Evolutionary conservation across 768 basidiomycete species (phyloP).

Genomic region (Cytidiella melzeri): DNA sequence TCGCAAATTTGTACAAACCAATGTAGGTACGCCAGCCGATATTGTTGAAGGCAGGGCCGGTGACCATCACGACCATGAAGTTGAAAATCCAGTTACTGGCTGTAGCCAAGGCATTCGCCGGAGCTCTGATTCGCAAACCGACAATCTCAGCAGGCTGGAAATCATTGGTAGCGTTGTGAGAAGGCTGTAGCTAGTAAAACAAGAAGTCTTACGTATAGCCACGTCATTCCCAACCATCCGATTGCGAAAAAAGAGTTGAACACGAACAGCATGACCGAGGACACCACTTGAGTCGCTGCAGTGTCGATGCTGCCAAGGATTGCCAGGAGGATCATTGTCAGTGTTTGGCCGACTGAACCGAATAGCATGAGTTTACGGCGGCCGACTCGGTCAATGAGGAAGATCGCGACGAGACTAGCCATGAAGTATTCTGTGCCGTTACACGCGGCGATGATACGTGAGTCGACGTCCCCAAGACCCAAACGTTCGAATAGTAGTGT

Average conservation of each 20-base stretch:
- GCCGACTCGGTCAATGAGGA: constrained; percentile 66
- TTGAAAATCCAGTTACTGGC: constrained; percentile 51
- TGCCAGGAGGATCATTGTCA: constrained; percentile 56
- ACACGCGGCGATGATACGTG: constrained; percentile 57
- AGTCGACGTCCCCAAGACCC: constrained; percentile 51
- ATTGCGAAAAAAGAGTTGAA: constrained; percentile 69
- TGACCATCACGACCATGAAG: constrained; percentile 57
- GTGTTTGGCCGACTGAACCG: constrained; percentile 53
- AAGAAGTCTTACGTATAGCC: constrained; percentile 48
- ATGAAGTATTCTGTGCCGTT: constrained; percentile 71
- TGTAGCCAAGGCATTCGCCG: constrained; percentile 59
- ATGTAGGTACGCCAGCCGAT: constrained; percentile 59
- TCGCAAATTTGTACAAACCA: constrained; percentile 24
- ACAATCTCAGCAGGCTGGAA: constrained; percentile 59
- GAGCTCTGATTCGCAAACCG: constrained; percentile 53
- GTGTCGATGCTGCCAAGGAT: constrained; percentile 48
- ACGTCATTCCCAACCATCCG: constrained; percentile 69
- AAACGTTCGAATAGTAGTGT: constrained; percentile 52
- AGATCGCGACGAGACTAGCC: constrained; percentile 66
- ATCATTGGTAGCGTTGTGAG: neutral
- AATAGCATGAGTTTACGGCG: constrained; percentile 68
- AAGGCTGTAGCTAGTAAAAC: neutral
- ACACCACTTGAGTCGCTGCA: constrained; percentile 41
- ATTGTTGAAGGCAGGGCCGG: constrained; percentile 51
- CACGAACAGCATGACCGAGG: constrained; percentile 55